These are phyloP conservation scores for Coniochaeta hoffmannii DNA, from an alignment of 2,329 filamentous ascomycete species.

Conservation along the genomic window DNA sequence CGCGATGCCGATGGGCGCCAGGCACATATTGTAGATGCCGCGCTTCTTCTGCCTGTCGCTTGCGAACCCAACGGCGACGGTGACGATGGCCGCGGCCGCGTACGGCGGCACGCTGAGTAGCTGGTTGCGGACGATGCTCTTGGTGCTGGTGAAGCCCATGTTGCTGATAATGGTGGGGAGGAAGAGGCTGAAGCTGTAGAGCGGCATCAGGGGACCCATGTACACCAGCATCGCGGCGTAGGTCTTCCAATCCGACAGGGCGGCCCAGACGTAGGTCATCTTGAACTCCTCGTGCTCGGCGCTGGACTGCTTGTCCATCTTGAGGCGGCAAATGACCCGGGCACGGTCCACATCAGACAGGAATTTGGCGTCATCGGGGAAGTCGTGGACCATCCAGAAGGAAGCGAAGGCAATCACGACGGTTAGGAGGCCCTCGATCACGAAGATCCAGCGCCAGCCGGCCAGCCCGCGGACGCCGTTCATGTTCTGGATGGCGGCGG, in stretches of 20 bases:
- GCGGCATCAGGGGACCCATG: slow-evolving; percentile 64
- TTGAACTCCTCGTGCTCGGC: slow-evolving; percentile 70
- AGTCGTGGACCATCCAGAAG: slow-evolving; percentile 78
- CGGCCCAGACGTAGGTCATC: slow-evolving; percentile 63
- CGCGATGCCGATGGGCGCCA: slow-evolving; percentile 58
- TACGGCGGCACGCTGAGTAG: slow-evolving; percentile 30
- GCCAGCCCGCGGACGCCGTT: slow-evolving; percentile 48
- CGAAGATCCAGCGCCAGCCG: slow-evolving; percentile 61
- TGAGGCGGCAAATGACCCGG: slow-evolving; percentile 64
- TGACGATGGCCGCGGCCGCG: slow-evolving; percentile 52
- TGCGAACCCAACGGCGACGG: slow-evolving; percentile 58
- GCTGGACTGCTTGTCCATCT: slow-evolving; percentile 64
- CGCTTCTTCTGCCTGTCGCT: slow-evolving; percentile 64
- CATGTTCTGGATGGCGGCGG: slow-evolving; percentile 65
- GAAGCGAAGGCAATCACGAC: slow-evolving; percentile 59
- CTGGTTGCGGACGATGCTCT: slow-evolving; percentile 1
- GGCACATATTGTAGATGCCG: slow-evolving; percentile 66
- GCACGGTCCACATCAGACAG: slow-evolving; percentile 61
- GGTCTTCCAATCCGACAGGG: slow-evolving; percentile 78
- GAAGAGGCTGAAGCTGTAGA: slow-evolving; percentile 74
- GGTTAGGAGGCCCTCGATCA: slow-evolving; percentile 61
- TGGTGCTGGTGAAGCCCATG: slow-evolving; percentile 29
- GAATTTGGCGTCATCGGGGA: slow-evolving; percentile 69
- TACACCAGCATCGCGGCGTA: slow-evolving; percentile 69
- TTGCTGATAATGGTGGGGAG: slow-evolving; percentile 67